Evolutionary conservation across 176 grass and related monocot species (phyloP).

Genomic region (Bothriochloa decipiens): DNA sequence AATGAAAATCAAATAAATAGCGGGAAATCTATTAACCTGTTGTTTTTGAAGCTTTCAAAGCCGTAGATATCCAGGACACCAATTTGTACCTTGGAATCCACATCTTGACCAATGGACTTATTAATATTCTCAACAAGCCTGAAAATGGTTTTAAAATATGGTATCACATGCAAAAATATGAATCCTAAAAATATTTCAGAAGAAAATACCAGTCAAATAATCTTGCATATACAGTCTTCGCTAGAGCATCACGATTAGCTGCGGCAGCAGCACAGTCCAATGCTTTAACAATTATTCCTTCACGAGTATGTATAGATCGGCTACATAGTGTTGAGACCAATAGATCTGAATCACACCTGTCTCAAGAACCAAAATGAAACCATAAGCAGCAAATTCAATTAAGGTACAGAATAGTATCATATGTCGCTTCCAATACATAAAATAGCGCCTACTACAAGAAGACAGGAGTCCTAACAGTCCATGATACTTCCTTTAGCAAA

Average conservation of each 20-base stretch:
- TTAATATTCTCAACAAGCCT: conserved; percentile 99
- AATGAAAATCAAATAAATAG: conserved; percentile 11
- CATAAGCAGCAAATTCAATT: conserved; percentile 36
- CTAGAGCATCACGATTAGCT: conserved; percentile 89
- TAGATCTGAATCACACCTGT: conserved; percentile 83
- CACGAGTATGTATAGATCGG: conserved; percentile 88
- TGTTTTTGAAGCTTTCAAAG: conserved; percentile 96
- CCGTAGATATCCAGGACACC: conserved; percentile 99
- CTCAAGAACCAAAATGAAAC: conserved; percentile 45
- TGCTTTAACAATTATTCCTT: conserved; percentile 90
- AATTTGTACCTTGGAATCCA: conserved; percentile 88
- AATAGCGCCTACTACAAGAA: neutral
- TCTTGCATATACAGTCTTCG: conserved; percentile 96
- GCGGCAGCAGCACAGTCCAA: conserved; percentile 83
- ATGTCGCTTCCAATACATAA: neutral
- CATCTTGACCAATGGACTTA: conserved; percentile 97
- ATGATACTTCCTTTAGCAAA: neutral
- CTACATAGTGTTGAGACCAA: conserved; percentile 81
- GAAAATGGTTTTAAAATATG: conserved; percentile 25
- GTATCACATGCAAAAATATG: neutral
- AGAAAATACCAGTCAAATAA: conserved; percentile 91
- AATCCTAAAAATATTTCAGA: conserved; percentile 31
- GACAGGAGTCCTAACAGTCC: neutral
- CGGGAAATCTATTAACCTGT: conserved; percentile 56
- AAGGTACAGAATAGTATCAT: neutral